phyloP scores from a whole-genome alignment of 306 rosid species.

The Cucurbita moschata region DNA sequence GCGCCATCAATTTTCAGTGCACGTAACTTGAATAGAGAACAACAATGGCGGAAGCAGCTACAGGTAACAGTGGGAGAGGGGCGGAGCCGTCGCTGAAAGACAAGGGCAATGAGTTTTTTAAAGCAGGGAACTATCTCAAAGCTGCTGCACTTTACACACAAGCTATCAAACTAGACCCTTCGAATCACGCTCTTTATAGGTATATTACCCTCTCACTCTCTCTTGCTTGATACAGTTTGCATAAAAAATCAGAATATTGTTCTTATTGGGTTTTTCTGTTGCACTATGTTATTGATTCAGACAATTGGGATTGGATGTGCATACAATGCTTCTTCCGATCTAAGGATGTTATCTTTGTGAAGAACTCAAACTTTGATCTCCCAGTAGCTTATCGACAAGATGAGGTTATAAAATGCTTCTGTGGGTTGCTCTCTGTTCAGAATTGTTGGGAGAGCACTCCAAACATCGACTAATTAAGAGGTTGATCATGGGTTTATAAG shows the following conservation, averaged over 20 bases:
- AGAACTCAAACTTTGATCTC: background rate
- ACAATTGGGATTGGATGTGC: background rate
- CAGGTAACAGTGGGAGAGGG: slow-evolving; percentile 14
- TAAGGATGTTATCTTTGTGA: background rate
- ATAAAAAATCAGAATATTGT: background rate
- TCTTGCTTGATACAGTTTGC: background rate
- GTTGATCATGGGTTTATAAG: too few relatives aligned
- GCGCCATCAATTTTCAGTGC: background rate
- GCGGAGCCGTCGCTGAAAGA: slow-evolving; percentile 53
- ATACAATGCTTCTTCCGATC: background rate
- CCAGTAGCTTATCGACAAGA: background rate
- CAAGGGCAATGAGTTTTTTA: slow-evolving; percentile 82
- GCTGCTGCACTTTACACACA: slow-evolving; percentile 96
- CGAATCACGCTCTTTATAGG: slow-evolving; percentile 85
- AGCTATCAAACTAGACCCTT: slow-evolving; percentile 87
- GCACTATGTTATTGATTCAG: background rate
- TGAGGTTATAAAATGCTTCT: background rate
- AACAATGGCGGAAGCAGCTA: slow-evolving; percentile 45
- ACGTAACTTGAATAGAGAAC: background rate
- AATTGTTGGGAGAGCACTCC: too few relatives aligned
- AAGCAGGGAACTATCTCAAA: slow-evolving; percentile 79
- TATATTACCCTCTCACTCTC: slow-evolving; percentile 6
- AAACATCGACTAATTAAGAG: too few relatives aligned
- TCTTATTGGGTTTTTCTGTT: background rate
- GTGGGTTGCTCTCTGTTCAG: too few relatives aligned